phyloP scores from a whole-genome alignment of 73 alveolate species.

The Paramecium octaurelia region DNA sequence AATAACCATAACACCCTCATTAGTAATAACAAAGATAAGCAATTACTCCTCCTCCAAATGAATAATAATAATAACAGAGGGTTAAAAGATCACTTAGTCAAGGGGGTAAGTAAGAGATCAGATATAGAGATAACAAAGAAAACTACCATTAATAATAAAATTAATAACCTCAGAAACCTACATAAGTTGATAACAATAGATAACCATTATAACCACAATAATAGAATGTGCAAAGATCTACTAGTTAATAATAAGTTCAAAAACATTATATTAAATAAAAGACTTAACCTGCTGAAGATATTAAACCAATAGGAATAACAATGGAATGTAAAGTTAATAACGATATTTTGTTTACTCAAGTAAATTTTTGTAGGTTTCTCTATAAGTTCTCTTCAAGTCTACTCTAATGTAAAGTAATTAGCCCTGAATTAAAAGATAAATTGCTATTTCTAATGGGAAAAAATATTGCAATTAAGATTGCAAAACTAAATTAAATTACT shows the following conservation, averaged over 20 bases:
- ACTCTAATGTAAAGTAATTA: not conserved
- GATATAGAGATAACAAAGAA: not conserved
- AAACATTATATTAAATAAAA: not conserved
- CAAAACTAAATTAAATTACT: not conserved
- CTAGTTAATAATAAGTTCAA: slow-evolving; percentile 26
- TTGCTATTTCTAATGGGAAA: slow-evolving; percentile 18
- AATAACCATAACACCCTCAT: not conserved
- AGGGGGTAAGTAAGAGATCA: not conserved
- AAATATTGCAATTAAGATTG: slow-evolving; percentile 5
- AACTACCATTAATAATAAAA: not conserved
- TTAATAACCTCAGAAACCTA: not conserved
- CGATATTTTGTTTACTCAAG: slow-evolving; percentile 24
- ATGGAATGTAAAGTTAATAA: not conserved
- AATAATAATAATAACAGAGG: not conserved
- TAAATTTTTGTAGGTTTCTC: slow-evolving; percentile 30
- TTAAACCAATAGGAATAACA: not conserved
- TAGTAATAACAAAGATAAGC: not conserved
- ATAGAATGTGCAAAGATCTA: not conserved
- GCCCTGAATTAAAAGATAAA: not conserved
- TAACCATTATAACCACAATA: not conserved
- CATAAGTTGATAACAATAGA: not conserved
- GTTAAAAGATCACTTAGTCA: slow-evolving; percentile 23
- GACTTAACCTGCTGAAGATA: not conserved
- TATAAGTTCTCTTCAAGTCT: not conserved
- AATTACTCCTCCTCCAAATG: slow-evolving; percentile 7